Evolutionary conservation across 192 early-diverging fungal species (phyloP), one percentile per base, ranked within the genome.

Genomic region (Backusella sp.): DNA sequence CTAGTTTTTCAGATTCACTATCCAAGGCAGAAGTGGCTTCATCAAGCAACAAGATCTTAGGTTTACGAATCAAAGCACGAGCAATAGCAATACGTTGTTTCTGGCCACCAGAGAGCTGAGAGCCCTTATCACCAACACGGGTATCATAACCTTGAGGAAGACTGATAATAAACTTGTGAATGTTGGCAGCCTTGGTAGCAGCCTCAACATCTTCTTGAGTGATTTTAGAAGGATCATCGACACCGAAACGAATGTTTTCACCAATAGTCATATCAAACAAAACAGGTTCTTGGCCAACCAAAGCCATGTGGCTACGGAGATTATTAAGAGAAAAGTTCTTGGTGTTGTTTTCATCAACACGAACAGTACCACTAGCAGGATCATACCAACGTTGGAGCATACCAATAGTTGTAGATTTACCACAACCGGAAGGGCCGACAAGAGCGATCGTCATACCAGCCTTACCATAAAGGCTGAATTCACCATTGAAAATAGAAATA

Each of bases 251-350:
- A 66, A 97, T 97, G 87, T 96, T 97, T 17, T 96, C 93, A 26
- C 84, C 83, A 69, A 96, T 92, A n/a, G 90, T 86, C 77, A 93
- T 80, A 82, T 95, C 92, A 76, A 96, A 96, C 52, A 97, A 82
- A 68, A 94, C 91, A 6, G 96, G 96, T 82, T 96, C 95, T 77
- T 97, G 96, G 30, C 91, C 91, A 17, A 97, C 96, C 17, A 97
- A 82, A 44, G 92, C 92, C 83, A 96, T 80, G 72, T 85, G 86
- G 9, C 73, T 67, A 56, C 96, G 90, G 35, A 96, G 80, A 53
- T 89, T 84, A 5, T 78, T 39, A 7, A 95, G 71, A 39, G 90
- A 85, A 86, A 90, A 93, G 68, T 88, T 73, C 14, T 78, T 75
- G 30, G 95, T 80, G 46, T 90, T 80, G 6, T 82, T 77, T 36